These are phyloP conservation scores for Fusarium devonianum DNA, from an alignment of 2,329 filamentous ascomycete genomes.

Conservation along the genomic window DNA sequence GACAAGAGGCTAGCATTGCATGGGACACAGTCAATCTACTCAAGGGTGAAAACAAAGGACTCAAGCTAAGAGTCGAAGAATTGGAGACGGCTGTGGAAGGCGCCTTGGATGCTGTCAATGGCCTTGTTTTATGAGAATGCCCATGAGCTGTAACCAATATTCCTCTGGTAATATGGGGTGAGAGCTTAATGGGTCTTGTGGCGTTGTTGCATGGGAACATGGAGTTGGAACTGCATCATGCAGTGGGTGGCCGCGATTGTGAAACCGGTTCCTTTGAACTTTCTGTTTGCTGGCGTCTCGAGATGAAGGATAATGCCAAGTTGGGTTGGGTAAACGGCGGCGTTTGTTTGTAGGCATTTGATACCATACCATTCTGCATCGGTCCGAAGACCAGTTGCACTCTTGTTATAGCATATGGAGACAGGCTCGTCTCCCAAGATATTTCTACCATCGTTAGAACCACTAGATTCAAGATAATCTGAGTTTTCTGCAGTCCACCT, in stretches of 20 bases:
- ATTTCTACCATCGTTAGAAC: conserved; percentile 13
- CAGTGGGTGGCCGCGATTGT: conserved; percentile 12
- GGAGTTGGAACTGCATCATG: conserved; percentile 17
- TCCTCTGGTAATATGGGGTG: conserved; percentile 13
- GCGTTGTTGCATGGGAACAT: conserved; percentile 15
- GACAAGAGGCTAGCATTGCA: conserved; percentile 65
- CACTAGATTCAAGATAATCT: conserved; percentile 20
- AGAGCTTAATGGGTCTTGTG: conserved; percentile 19
- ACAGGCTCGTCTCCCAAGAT: conserved; percentile 24
- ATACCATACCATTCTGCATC: conserved; percentile 43
- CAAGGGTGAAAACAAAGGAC: conserved; percentile 66
- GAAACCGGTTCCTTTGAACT: not conserved
- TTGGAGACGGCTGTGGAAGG: conserved; percentile 68
- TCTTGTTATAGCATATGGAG: conserved; percentile 27
- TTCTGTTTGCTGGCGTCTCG: conserved; percentile 29
- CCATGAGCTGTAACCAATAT: conserved; percentile 3
- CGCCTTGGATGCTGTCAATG: conserved; percentile 66
- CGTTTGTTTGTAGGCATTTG: conserved; percentile 39
- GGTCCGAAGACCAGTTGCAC: conserved; percentile 28
- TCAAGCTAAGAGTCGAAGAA: conserved; percentile 66
- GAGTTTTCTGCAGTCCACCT: not conserved
- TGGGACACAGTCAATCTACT: conserved; percentile 71
- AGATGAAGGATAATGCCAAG: conserved; percentile 12
- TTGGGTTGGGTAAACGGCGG: conserved; percentile 28
- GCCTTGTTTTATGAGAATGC: conserved; percentile 52